Evolutionary conservation across 1,284 basidiomycete species (phyloP).

Genomic region (Cryptococcus deneoformans): DNA sequence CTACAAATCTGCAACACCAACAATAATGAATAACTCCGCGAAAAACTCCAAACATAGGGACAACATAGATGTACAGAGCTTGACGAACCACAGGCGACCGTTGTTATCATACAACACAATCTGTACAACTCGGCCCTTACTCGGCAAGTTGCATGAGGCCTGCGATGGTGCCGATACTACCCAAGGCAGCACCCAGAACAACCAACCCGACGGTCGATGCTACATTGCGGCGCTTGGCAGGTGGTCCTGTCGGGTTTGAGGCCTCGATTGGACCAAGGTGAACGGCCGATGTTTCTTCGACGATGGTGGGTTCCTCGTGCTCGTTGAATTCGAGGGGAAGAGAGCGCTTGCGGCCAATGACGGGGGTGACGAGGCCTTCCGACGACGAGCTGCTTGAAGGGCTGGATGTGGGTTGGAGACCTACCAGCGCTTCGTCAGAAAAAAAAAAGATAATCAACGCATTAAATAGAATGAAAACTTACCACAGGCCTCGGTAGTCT

Average conservation of each 20-base stretch:
- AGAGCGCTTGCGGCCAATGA: slow-evolving; percentile 6
- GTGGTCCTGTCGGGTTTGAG: not conserved
- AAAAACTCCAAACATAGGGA: too few relatives aligned
- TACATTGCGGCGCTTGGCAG: not conserved
- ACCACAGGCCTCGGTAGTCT: too few relatives aligned
- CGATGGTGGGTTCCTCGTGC: not conserved
- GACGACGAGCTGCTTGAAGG: slow-evolving; percentile 1
- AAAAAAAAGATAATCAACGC: too few relatives aligned
- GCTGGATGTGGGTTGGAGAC: too few relatives aligned
- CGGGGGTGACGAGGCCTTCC: slow-evolving; percentile 7
- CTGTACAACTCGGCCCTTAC: not conserved
- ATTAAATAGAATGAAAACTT: too few relatives aligned
- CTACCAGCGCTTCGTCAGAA: too few relatives aligned
- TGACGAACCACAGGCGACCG: not conserved
- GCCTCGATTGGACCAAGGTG: not conserved
- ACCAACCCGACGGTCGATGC: slow-evolving; percentile 19
- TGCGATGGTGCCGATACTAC: slow-evolving; percentile 32
- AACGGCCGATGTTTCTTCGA: not conserved
- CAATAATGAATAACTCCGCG: too few relatives aligned
- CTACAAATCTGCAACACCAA: too few relatives aligned
- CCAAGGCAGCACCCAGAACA: slow-evolving; percentile 29
- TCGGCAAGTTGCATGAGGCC: slow-evolving; percentile 34
- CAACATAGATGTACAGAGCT: too few relatives aligned
- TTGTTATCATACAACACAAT: not conserved
- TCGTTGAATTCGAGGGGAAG: slow-evolving; percentile 10